phyloP scores from a whole-genome alignment of 805 yeast genomes.

The Kuraishia capsulata region DNA sequence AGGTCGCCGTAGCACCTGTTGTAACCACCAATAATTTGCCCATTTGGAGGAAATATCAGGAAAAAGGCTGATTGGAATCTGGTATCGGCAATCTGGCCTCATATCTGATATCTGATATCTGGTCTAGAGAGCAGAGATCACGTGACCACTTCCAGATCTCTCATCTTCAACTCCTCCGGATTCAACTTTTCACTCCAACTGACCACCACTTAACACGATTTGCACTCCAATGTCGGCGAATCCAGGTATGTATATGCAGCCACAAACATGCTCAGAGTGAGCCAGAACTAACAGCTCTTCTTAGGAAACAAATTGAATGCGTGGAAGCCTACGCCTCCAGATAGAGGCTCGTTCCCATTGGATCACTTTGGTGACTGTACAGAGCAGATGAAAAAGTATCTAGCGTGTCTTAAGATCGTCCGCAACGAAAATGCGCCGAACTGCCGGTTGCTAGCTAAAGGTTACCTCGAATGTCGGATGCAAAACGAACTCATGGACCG shows the following conservation, averaged over 20 bases:
- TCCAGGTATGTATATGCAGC: constrained; percentile 3
- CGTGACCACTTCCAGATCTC: no score
- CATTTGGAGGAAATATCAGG: no score
- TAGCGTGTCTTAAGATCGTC: constrained; percentile 70
- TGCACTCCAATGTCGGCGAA: constrained; percentile 4
- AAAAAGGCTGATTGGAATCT: no score
- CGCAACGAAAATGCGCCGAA: constrained; percentile 84
- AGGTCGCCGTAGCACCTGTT: constrained; percentile 90
- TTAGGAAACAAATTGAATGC: constrained; percentile 2
- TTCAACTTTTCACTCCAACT: neutral
- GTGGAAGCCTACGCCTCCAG: constrained; percentile 77
- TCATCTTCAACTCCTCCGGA: no score
- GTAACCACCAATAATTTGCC: constrained; percentile 41
- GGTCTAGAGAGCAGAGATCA: no score
- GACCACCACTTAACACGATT: neutral
- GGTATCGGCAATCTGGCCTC: no score
- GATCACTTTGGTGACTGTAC: constrained; percentile 86
- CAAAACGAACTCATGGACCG: constrained; percentile 41
- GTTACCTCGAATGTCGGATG: constrained; percentile 83
- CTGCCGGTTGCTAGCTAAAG: constrained; percentile 77
- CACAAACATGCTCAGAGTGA: neutral
- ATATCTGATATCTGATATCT: no score
- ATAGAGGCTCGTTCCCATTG: constrained; percentile 90
- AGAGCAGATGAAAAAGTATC: constrained; percentile 61
- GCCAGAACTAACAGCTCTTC: neutral